Conservation (phyloP, 1,139 yeast species). For the Candida sanyaensis region DNA sequence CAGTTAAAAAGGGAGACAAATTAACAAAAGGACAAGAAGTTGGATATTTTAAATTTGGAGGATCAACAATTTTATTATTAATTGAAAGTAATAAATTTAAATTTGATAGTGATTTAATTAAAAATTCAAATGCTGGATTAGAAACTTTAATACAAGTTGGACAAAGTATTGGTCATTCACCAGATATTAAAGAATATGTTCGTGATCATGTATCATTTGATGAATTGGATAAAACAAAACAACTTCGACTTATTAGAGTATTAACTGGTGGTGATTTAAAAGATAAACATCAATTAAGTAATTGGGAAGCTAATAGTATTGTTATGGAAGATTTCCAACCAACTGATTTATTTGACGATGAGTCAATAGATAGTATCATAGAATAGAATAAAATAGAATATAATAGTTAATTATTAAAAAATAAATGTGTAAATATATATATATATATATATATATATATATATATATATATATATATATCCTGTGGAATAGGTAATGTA, state of each 20-base stretch:
- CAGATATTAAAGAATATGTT: conserved; percentile 47
- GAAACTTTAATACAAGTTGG: conserved; percentile 91
- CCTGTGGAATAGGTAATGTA: no score
- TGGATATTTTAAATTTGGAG: conserved; percentile 96
- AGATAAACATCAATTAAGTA: conserved; percentile 30
- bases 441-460: no score
- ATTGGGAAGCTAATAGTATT: conserved; percentile 40
- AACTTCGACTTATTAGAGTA: conserved; percentile 56
- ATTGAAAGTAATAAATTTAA: conserved; percentile 33
- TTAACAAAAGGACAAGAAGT: conserved; percentile 77
- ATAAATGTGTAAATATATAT: no score
- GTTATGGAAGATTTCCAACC: conserved; percentile 20
- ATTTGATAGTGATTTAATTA: conserved; percentile 74
- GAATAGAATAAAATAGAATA: not conserved
- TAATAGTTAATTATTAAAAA: not conserved
- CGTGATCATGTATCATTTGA: conserved; percentile 51
- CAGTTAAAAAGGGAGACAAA: conserved; percentile 60
- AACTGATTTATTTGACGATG: conserved; percentile 1
- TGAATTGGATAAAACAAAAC: conserved; percentile 50
- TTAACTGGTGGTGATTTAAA: conserved; percentile 58
- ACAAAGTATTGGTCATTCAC: conserved; percentile 83
- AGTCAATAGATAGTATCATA: not conserved
- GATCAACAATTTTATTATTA: conserved; percentile 77
- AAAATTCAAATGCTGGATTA: conserved; percentile 66
- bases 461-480: no score